Base-by-base conservation (phyloP, 2,329 filamentous ascomycete genomes). In the Trichoderma aggressivum region DNA sequence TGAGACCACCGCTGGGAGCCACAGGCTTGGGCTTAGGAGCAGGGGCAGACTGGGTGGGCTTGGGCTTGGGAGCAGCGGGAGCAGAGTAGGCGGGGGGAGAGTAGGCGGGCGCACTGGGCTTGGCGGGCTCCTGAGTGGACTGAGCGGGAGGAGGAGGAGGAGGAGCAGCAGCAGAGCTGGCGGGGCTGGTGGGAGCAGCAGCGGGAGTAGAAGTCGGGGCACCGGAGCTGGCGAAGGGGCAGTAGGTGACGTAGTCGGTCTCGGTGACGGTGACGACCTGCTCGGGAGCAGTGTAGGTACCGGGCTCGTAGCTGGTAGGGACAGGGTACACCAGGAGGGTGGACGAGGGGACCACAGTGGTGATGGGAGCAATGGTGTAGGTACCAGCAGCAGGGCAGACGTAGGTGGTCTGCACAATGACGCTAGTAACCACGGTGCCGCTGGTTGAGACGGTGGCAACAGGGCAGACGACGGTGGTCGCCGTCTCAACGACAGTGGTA, bases 351-450 rank as follows among this genome's bases (percentile, higher is more conserved):
- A 89, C 85, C 39, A 84, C 85, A 75, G 89, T 91, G 79, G 89
- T 92, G 79, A 86, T 86, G 71, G 91, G 89, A 75, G 86, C 89
- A 76, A 94, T 90, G 79, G 90, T 93, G 86, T 93, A 94, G 71
- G 90, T 93, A 80, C 92, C 92, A 77, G 91, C 85, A 63, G 84
- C 85, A 73, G 91, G 91, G 89, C 91, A 94, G 78, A 91, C 87
- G 78, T 90, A 93, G 78, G 89, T 90, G 78, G 91, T 94, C 76
- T 84, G 88, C 82, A 87, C 84, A 77, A 93, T 88, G 76, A 90
- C 84, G 83, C 86, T 92, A 82, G 89, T 92, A 71, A 88, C 87
- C 64, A 88, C 87, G 74, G 81, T 83, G 74, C 84, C 82, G 71
- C 80, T 82, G 75, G 90, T 90, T 76, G 86, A 85, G 76, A 89